Base-by-base conservation (phyloP, 345 rosid genomes). In the Limnanthes douglasii region DNA sequence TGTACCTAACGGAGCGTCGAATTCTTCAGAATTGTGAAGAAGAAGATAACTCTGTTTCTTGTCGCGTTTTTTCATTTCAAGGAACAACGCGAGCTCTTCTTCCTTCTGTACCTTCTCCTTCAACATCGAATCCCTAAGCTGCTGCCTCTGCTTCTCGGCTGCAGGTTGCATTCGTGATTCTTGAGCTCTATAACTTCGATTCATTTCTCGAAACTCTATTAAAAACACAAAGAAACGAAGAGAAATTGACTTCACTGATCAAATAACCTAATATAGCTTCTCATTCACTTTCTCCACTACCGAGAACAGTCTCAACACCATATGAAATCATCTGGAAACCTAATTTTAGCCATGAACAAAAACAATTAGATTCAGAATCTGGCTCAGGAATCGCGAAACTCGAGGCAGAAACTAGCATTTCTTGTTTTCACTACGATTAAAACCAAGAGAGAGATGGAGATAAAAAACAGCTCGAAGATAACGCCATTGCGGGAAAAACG, bases 51-150 rank as follows among this genome's bases (percentile, higher is more conserved):
- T 64, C 10, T 74, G 86, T 24, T 85, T 88, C 57, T 81, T 75
- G 65, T 85, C 99, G 9, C 82, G 76, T 35, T 68, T 73, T 20
- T 67, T 73, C 96, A 90, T 90, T 69, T 90, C 99, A 14, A 78
- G 82, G 49, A 90, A 90, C 71, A 90, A 39, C 3, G 86, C 70
- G 4, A 85, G 88, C 53, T 85, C 96, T 37, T 90, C 99, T 51
- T 90, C 99, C 41, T 75, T 85, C 50, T 90, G 96, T 51, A 84
- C 99, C 41, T 75, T 85, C 50, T 81, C 93, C 61, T 72, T 80
- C 85, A 66, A 54, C 75, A 85, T 52, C 41, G 86, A 72, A 41
- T 86, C 86, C 44, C 79, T 63, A 35, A 80, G 68, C 17, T 80
- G 93, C 34, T 69, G 76, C 58, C 86, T 64, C 61, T 77, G 95